Evolutionary conservation across 2,329 filamentous ascomycete genomes (phyloP).

Genomic region (Penicillium sp.): DNA sequence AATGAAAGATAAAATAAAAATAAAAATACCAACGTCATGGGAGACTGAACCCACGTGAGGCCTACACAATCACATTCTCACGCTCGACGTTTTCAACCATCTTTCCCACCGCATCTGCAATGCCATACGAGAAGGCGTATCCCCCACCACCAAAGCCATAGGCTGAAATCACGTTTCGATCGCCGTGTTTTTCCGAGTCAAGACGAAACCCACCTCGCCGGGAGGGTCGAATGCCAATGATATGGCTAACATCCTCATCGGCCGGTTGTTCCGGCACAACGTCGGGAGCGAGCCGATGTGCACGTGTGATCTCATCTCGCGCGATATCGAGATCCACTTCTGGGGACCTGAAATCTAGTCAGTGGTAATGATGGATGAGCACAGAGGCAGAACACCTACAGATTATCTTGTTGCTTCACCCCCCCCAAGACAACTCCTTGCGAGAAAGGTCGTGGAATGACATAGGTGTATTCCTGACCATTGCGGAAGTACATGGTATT

Average conservation of each 20-base stretch:
- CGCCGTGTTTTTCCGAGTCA: conserved; percentile 28
- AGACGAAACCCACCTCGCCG: conserved; percentile 37
- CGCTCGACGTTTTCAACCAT: conserved; percentile 37
- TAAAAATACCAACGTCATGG: neutral
- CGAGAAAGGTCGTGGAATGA: conserved; percentile 38
- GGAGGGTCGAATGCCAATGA: conserved; percentile 39
- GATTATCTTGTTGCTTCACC: conserved; percentile 33
- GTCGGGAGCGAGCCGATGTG: conserved; percentile 38
- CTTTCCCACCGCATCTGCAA: conserved; percentile 35
- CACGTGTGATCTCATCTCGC: conserved; percentile 40
- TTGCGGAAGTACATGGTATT: conserved; percentile 37
- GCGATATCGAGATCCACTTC: conserved; percentile 38
- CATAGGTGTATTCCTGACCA: conserved; percentile 40
- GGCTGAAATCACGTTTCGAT: conserved; percentile 32
- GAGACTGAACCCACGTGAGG: neutral
- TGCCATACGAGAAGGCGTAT: conserved; percentile 40
- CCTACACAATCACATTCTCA: conserved; percentile 27
- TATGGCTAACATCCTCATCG: conserved; percentile 30
- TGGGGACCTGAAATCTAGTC: conserved; percentile 27
- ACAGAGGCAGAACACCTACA: conserved; percentile 19
- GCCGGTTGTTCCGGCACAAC: conserved; percentile 34
- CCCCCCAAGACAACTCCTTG: conserved; percentile 37
- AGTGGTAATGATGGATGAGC: neutral
- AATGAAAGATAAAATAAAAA: neutral
- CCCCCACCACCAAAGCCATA: conserved; percentile 42